A percentile compares a stretch with the other conserved stretches of the same genome.
phyloP scores from a whole-genome alignment of 768 basidiomycete genomes.

The Serpula lacrymans region DNA sequence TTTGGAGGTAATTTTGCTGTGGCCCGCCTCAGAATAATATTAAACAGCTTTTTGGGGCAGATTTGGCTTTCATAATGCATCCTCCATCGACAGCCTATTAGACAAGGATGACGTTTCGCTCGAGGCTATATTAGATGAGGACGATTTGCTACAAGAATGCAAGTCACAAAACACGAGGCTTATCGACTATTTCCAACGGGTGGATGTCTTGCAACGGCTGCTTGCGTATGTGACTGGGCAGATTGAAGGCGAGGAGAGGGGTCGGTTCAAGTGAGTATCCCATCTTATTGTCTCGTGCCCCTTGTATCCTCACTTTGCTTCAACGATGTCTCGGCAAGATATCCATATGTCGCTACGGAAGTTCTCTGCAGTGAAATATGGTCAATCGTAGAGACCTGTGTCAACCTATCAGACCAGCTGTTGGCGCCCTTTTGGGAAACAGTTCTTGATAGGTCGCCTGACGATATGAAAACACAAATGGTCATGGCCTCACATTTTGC shows the following conservation, averaged over 20 bases:
- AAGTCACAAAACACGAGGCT: conserved; percentile 90
- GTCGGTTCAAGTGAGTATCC: conserved; percentile 72
- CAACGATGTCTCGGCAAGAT: conserved; percentile 45
- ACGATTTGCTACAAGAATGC: conserved; percentile 92
- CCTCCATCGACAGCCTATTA: conserved; percentile 84
- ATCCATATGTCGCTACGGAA: conserved; percentile 90
- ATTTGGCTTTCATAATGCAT: conserved; percentile 89
- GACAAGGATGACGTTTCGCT: conserved; percentile 88
- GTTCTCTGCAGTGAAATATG: conserved; percentile 95
- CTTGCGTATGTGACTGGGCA: conserved; percentile 85
- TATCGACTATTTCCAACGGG: conserved; percentile 81
- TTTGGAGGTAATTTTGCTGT: conserved; percentile 41
- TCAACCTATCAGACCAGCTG: conserved; percentile 66
- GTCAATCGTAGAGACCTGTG: conserved; percentile 88
- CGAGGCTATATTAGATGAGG: conserved; percentile 90
- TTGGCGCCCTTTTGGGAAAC: conserved; percentile 91
- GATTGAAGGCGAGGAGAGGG: conserved; percentile 77
- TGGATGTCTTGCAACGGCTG: conserved; percentile 76
- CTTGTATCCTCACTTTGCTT: conserved; percentile 11
- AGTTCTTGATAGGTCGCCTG: conserved; percentile 72
- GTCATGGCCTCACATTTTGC: conserved; percentile 90
- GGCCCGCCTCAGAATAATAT: conserved; percentile 3
- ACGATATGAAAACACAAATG: conserved; percentile 85
- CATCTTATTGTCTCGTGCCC: conserved; percentile 2
- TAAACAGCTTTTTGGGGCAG: conserved; percentile 35